Conservation (phyloP, 805 yeast genomes). For the Candida sakaeoensis region DNA sequence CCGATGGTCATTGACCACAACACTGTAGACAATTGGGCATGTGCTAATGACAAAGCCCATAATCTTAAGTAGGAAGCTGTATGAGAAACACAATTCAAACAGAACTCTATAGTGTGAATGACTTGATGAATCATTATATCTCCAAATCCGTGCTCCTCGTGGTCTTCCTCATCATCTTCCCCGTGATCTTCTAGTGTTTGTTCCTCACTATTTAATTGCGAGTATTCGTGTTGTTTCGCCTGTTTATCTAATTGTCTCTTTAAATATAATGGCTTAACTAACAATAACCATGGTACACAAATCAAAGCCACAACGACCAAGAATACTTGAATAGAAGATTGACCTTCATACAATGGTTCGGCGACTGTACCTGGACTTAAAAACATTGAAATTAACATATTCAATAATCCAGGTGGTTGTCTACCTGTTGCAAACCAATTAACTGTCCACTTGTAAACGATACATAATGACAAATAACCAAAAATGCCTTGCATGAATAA, state of each 20-base stretch:
- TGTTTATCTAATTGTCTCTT: slow-evolving; percentile 52
- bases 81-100: slow-evolving; percentile 96
- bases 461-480: slow-evolving; percentile 83
- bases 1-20: slow-evolving; percentile 94
- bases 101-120: slow-evolving; percentile 95
- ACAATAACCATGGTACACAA: slow-evolving; percentile 89
- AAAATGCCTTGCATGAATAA: slow-evolving; percentile 95
- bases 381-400: slow-evolving; percentile 95
- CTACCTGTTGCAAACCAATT: slow-evolving; percentile 79
- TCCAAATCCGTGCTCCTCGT: slow-evolving; percentile 65
- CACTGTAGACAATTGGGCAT: slow-evolving; percentile 92
- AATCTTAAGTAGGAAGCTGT: slow-evolving; percentile 94
- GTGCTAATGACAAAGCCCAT: slow-evolving; percentile 97
- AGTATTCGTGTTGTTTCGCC: slow-evolving; percentile 49
- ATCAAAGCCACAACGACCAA: slow-evolving; percentile 72
- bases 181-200: slow-evolving; percentile 24
- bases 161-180: slow-evolving; percentile 51
- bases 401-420: slow-evolving; percentile 89
- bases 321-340: slow-evolving; percentile 67
- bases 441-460: slow-evolving; percentile 89
- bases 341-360: slow-evolving; percentile 78
- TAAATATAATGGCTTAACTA: slow-evolving; percentile 77
- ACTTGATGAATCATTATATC: slow-evolving; percentile 96
- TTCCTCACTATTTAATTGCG: slow-evolving; percentile 22
- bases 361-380: slow-evolving; percentile 86